Evolutionary conservation across 345 rosid species (phyloP).

Genomic region (Eucalyptus fibrosa): DNA sequence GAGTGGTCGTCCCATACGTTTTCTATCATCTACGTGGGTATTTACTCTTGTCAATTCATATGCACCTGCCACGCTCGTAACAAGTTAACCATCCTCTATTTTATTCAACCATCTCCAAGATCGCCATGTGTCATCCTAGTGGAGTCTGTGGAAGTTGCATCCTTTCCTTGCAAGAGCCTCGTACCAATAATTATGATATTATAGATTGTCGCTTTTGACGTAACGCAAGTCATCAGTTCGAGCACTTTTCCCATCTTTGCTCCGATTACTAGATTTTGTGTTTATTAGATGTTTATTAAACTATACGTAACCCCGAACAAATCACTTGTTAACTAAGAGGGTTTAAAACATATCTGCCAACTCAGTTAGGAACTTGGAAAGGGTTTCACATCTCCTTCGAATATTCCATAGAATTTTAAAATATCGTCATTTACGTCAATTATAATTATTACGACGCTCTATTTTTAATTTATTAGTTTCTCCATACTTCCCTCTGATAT

Average conservation of each 20-base stretch:
- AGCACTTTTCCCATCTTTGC: background rate
- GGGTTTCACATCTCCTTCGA: background rate
- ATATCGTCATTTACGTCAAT: too few species aligned
- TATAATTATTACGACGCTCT: background rate
- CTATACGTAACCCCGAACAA: background rate
- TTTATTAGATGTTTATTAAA: too few species aligned
- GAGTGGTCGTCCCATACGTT: background rate
- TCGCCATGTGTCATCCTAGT: background rate
- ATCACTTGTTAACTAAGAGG: background rate
- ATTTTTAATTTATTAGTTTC: background rate
- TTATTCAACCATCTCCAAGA: background rate
- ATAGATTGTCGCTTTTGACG: background rate
- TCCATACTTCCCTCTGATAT: background rate
- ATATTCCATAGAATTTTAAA: background rate
- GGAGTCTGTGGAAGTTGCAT: background rate
- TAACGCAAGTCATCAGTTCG: background rate
- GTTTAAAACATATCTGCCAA: background rate
- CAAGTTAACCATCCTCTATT: background rate
- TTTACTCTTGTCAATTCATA: background rate
- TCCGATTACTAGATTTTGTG: background rate
- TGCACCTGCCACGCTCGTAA: background rate
- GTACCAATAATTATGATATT: too few species aligned
- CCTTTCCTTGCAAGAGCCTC: background rate
- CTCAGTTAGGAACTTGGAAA: background rate
- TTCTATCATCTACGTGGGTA: background rate